Base-by-base conservation (phyloP, 805 yeast species). In the Barnettozyma populi region DNA sequence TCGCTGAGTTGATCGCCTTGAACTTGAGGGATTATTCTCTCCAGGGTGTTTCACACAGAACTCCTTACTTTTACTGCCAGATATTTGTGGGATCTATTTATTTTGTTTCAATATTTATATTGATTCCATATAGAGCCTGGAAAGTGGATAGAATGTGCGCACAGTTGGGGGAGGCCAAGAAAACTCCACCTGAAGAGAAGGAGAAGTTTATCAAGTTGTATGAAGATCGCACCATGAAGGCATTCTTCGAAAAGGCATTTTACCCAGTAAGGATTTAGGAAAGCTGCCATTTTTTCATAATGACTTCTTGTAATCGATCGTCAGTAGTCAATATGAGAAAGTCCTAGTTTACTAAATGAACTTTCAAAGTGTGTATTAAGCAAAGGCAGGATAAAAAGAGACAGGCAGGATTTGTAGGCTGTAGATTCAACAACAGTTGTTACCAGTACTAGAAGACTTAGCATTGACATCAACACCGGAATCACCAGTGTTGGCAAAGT, bases 31-130 rank as follows among this genome's bases (percentile, higher is more conserved):
- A 59, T n/a, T 47, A 56, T n/a, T 43, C 56, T 10, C 35, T 54
- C 2, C 41, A 48, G 10, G 51, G 52, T 7, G n/a, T 23, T 3
- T 36, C 49, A 18, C 38, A 47, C 32, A 48, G 47, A 7, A 66
- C 63, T 25, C 86, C 87, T 2, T 83, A 75, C 54, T 63, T 76
- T 32, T 73, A 82, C 53, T 72, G 84, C 2, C 88, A 82, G 56
- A 69, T 81, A 1, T 81, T 80, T 59, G 74, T 80, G 5, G 88
- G 86, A 2, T 56, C 71, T 18, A 61, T 75, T 41, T 75, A 73
- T 52, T 57, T 74, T n/a, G 63, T 62, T 10, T 75, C 75, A 0
- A 57, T 74, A 10, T 6, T 78, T 3, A 48, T 78, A 24, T 62
- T 75, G 46, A 49, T 78, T 2, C 64, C 77, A 0, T 65, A 79